Conservation (phyloP, 1,139 yeast genomes). For the Nakaseomyces glabratus region DNA sequence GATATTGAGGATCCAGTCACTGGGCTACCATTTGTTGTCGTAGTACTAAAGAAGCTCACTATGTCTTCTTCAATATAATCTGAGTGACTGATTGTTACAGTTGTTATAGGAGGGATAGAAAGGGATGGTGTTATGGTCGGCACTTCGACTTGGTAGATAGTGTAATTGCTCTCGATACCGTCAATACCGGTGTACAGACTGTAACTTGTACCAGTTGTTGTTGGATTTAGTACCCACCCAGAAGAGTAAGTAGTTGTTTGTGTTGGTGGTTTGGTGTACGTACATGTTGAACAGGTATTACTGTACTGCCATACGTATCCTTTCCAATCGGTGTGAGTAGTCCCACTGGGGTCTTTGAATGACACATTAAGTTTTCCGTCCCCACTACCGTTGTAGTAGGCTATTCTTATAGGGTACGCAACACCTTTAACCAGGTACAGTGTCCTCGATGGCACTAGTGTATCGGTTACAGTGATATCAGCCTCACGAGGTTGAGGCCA, state of each 20-base stretch:
- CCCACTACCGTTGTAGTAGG: conserved; percentile 6
- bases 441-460: conserved; percentile 6
- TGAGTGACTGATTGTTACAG: neutral
- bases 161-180: neutral
- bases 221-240: neutral
- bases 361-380: conserved; percentile 6
- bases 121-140: conserved; percentile 1
- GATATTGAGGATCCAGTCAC: conserved; percentile 1
- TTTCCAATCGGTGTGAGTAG: conserved; percentile 7
- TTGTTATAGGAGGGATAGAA: conserved; percentile 4
- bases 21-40: conserved; percentile 5
- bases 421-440: conserved; percentile 6
- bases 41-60: conserved; percentile 1
- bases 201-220: neutral
- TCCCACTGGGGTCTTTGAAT: conserved; percentile 9
- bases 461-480: conserved; percentile 7
- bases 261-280: neutral
- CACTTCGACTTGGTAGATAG: conserved; percentile 1
- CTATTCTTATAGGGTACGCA: conserved; percentile 8
- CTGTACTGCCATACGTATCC: conserved; percentile 3
- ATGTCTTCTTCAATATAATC: neutral
- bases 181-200: conserved; percentile 1
- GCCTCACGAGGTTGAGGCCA: conserved; percentile 8
- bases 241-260: neutral
- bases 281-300: neutral